These are phyloP conservation scores for Debaryomyces sp. DNA, from an alignment of 1,139 yeast species.

Conservation along the genomic window DNA sequence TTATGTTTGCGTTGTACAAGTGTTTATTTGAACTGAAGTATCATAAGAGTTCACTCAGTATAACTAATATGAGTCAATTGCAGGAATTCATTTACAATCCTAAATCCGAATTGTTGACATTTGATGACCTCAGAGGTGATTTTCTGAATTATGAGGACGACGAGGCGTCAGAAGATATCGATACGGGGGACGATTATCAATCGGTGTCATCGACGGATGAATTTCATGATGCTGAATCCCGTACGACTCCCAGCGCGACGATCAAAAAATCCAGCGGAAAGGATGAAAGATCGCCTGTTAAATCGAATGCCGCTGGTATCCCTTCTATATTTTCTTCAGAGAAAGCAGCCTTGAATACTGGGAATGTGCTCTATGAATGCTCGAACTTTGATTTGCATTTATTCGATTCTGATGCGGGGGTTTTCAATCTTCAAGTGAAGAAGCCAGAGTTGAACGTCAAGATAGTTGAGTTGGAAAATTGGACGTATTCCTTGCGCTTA, in stretches of 20 bases:
- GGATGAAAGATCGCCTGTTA: constrained; percentile 2
- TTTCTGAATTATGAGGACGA: constrained; percentile 13
- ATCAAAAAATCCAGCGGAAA: constrained; percentile 2
- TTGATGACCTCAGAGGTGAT: constrained; percentile 24
- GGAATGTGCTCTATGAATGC: constrained; percentile 13
- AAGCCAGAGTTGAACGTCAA: constrained; percentile 18
- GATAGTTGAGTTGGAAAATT: constrained; percentile 52
- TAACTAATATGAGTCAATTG: constrained; percentile 47
- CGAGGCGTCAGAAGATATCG: constrained; percentile 15
- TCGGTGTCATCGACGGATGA: constrained; percentile 15
- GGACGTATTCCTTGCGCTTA: constrained; percentile 57
- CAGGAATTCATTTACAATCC: constrained; percentile 55
- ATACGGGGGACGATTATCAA: constrained; percentile 13
- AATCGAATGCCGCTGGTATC: background rate
- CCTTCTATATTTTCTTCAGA: background rate
- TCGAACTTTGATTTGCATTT: constrained; percentile 42
- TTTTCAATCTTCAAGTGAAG: constrained; percentile 48
- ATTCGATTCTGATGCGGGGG: constrained; percentile 56
- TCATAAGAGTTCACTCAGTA: constrained; percentile 53
- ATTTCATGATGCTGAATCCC: constrained; percentile 19
- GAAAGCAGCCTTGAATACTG: background rate
- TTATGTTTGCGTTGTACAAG: constrained; percentile 62
- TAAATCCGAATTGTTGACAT: constrained; percentile 22
- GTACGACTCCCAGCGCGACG: background rate
- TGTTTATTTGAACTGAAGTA: constrained; percentile 82